These are phyloP conservation scores for Lumnitzera racemosa DNA, from an alignment of 345 rosid species.

Conservation along the genomic window DNA sequence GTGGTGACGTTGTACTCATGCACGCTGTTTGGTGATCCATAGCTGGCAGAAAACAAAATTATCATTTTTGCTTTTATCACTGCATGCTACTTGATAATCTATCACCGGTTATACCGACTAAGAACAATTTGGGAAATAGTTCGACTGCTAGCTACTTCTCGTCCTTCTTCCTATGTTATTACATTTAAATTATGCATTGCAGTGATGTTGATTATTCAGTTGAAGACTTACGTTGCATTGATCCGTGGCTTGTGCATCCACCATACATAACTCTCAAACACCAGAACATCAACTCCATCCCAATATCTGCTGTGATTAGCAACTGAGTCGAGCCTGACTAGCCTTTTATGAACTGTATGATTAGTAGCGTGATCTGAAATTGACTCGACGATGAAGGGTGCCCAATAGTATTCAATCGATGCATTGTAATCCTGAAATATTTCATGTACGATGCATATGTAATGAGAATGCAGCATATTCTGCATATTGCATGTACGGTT, in stretches of 20 bases:
- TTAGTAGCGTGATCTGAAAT: slow-evolving; percentile 91
- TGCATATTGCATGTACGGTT: not conserved
- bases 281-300: slow-evolving; percentile 62
- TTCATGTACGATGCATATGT: not conserved
- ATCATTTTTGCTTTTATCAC: not conserved
- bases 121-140: too few relatives aligned
- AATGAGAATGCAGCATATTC: not conserved
- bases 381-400: slow-evolving; percentile 84
- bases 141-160: too few relatives aligned
- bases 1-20: slow-evolving; percentile 58
- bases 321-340: slow-evolving; percentile 75
- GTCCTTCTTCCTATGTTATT: too few relatives aligned
- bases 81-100: too few relatives aligned
- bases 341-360: slow-evolving; percentile 65
- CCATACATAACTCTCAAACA: slow-evolving; percentile 92
- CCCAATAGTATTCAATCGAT: slow-evolving; percentile 89
- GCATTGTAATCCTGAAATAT: slow-evolving; percentile 64
- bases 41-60: slow-evolving; percentile 28
- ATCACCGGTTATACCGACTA: too few relatives aligned
- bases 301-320: slow-evolving; percentile 74
- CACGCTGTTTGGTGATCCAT: slow-evolving; percentile 34
- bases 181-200: too few relatives aligned
- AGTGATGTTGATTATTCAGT: too few relatives aligned
- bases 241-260: slow-evolving; percentile 88
- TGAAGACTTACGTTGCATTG: slow-evolving; percentile 69